Percentiles rank a stretch among this genome's conserved stretches.
phyloP scores from a whole-genome alignment of 2,329 filamentous ascomycete species.

The Diaporthe vaccinii region DNA sequence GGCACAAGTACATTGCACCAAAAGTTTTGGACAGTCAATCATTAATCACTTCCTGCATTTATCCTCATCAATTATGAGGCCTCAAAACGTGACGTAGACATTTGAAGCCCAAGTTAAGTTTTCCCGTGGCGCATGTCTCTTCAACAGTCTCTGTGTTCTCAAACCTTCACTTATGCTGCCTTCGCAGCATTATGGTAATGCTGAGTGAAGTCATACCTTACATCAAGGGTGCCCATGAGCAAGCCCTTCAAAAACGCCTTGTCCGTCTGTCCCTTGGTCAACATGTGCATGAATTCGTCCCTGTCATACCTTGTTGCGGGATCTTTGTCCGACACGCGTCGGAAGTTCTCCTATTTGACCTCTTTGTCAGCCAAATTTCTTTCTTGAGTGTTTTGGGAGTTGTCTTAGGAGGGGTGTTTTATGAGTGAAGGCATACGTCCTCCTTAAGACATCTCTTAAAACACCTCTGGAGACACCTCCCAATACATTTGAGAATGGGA shows the following conservation, averaged over 20 bases:
- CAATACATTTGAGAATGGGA: too few species aligned
- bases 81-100: background rate
- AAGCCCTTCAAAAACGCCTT: conserved; percentile 50
- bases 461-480: too few species aligned
- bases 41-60: background rate
- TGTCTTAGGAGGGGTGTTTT: too few species aligned
- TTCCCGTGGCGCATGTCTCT: background rate
- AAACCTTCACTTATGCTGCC: background rate
- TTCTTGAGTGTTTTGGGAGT: too few species aligned
- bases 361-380: too few species aligned
- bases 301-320: conserved; percentile 54
- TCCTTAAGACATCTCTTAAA: too few species aligned
- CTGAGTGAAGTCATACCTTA: conserved; percentile 61
- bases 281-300: conserved; percentile 56
- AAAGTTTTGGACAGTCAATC: too few species aligned
- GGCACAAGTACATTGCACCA: too few species aligned
- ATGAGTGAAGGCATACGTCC: too few species aligned
- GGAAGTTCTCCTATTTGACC: conserved; percentile 61
- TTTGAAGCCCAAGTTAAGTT: background rate
- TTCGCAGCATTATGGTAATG: conserved; percentile 52
- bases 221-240: conserved; percentile 52
- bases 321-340: conserved; percentile 57
- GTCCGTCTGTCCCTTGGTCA: conserved; percentile 54
- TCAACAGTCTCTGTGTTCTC: background rate
- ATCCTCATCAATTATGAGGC: background rate